Conservation (phyloP, 2,329 filamentous ascomycete genomes). For the Alternaria conjuncta region DNA sequence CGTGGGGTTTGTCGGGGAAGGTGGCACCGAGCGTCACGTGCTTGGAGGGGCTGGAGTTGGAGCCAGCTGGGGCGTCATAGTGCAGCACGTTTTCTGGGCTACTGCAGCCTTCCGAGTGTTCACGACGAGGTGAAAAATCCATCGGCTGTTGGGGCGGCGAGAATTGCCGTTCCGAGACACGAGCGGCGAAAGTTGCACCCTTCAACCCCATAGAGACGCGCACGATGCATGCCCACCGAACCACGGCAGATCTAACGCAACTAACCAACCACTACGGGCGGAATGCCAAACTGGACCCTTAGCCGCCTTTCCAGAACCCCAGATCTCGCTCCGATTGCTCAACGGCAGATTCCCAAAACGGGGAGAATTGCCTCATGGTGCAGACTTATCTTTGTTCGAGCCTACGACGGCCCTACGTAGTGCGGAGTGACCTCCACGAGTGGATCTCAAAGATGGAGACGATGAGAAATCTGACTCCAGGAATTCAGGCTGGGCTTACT, state of each 20-base stretch:
- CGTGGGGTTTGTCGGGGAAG: slow-evolving; percentile 26
- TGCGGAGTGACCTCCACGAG: slow-evolving; percentile 21
- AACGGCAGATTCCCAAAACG: slow-evolving; percentile 19
- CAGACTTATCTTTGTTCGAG: slow-evolving; percentile 9
- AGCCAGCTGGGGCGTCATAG: slow-evolving; percentile 20
- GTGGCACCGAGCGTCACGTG: slow-evolving; percentile 31
- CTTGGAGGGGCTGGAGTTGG: not conserved
- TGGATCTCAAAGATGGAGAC: slow-evolving; percentile 27
- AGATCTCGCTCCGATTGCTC: slow-evolving; percentile 14
- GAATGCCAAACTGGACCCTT: slow-evolving; percentile 14
- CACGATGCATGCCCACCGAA: slow-evolving; percentile 19
- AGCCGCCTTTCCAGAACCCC: slow-evolving; percentile 29
- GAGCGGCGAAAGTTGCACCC: slow-evolving; percentile 16
- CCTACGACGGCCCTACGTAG: slow-evolving; percentile 11
- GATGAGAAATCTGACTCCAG: slow-evolving; percentile 21
- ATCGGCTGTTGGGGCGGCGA: slow-evolving; percentile 27
- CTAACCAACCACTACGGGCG: slow-evolving; percentile 33
- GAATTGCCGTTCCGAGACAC: slow-evolving; percentile 31
- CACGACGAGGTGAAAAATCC: slow-evolving; percentile 1
- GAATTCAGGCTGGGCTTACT: slow-evolving; percentile 29
- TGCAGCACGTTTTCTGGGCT: slow-evolving; percentile 26
- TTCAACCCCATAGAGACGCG: slow-evolving; percentile 12
- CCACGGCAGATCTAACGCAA: slow-evolving; percentile 20
- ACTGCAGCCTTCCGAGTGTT: slow-evolving; percentile 2
- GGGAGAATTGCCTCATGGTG: slow-evolving; percentile 38